phyloP scores from a whole-genome alignment of 371 early-diverging fungal genomes.

The Chytridiales sp. region DNA sequence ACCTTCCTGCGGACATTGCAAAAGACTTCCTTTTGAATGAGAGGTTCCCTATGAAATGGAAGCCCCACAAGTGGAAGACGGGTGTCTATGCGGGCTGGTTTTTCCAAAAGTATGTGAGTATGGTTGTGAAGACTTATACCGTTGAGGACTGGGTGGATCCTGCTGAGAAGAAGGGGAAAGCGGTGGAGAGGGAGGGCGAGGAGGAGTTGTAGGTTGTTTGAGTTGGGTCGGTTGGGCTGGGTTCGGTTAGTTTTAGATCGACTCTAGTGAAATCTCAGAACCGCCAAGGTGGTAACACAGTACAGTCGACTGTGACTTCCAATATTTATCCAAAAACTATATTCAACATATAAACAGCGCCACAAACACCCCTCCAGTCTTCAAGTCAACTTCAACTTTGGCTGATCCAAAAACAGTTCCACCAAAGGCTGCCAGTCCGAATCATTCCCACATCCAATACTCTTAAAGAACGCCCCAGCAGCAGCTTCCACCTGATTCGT shows the following conservation, averaged over 20 bases:
- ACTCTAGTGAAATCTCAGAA: no score
- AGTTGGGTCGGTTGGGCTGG: no score
- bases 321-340: no score
- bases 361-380: conserved; percentile 2
- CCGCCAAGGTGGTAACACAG: no score
- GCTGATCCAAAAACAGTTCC: conserved; percentile 52
- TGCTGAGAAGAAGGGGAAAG: no score
- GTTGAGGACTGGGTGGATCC: conserved; percentile 1
- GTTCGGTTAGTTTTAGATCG: no score
- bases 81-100: conserved; percentile 13
- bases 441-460: conserved; percentile 55
- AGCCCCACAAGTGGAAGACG: conserved; percentile 15
- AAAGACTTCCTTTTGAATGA: conserved; percentile 24
- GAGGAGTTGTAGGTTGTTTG: no score
- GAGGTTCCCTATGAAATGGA: conserved; percentile 22
- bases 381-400: conserved; percentile 48
- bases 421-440: conserved; percentile 61
- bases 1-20: conserved; percentile 18
- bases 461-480: conserved; percentile 56
- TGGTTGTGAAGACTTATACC: conserved; percentile 6
- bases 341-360: no score
- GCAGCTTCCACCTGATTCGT: conserved; percentile 57
- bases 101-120: not conserved
- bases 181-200: no score
- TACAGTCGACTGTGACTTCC: no score